A percentile compares a stretch with the other conserved stretches of the same genome.
These are phyloP conservation scores for Clavispora phyllophila DNA, from an alignment of 805 yeast species.

Conservation along the genomic window DNA sequence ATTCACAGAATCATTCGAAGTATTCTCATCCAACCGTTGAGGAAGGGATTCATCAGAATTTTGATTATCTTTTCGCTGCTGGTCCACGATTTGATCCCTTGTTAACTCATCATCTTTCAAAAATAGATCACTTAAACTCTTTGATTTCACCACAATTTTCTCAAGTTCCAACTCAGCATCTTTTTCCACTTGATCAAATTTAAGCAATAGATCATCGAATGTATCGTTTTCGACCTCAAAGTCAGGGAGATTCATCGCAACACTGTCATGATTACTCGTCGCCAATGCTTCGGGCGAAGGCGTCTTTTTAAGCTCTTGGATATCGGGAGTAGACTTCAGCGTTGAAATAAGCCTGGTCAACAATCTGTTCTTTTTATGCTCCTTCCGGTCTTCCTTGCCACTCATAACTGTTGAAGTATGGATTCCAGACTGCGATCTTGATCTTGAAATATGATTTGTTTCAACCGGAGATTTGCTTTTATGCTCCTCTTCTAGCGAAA, in stretches of 20 bases:
- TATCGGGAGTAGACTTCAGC: not conserved
- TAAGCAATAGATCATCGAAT: slow-evolving; percentile 13
- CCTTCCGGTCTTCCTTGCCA: not conserved
- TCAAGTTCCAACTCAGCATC: slow-evolving; percentile 13
- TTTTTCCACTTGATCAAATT: slow-evolving; percentile 15
- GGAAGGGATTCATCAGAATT: slow-evolving; percentile 14
- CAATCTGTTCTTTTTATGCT: not conserved
- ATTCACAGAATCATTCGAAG: not conserved
- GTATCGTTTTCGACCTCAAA: slow-evolving; percentile 11
- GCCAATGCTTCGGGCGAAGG: not conserved
- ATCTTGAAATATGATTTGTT: not conserved
- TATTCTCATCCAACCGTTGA: slow-evolving; percentile 1
- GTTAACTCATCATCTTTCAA: slow-evolving; percentile 40
- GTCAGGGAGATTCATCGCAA: slow-evolving; percentile 7
- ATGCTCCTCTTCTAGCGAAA: not conserved
- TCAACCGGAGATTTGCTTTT: not conserved
- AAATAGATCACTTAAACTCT: slow-evolving; percentile 20
- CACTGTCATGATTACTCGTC: not conserved
- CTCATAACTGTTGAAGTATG: not conserved
- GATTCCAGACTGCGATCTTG: too few species aligned
- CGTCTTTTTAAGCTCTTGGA: not conserved
- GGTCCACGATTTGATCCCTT: slow-evolving; percentile 36
- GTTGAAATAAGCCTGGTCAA: not conserved
- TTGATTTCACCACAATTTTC: slow-evolving; percentile 2
- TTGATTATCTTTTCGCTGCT: slow-evolving; percentile 26